A percentile compares a stretch with the other conserved stretches of the same genome.
These are phyloP conservation scores for Colletotrichum orbiculare DNA, from an alignment of 2,329 filamentous ascomycete genomes.

Conservation along the genomic window DNA sequence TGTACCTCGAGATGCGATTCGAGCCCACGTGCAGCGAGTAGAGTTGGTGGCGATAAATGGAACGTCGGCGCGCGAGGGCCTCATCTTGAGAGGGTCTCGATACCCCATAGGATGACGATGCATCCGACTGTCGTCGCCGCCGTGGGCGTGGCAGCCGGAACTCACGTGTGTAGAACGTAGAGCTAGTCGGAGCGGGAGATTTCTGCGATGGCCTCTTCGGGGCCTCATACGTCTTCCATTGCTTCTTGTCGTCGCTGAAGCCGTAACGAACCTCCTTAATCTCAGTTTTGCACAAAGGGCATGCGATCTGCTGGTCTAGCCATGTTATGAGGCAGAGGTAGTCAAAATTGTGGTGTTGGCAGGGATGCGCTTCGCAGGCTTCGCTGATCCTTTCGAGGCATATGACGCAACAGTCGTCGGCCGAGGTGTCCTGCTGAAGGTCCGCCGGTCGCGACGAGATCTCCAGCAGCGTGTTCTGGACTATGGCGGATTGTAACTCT, in stretches of 20 bases:
- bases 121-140: constrained; percentile 28
- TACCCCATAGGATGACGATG: constrained; percentile 39
- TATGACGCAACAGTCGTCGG: constrained; percentile 78
- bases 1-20: constrained; percentile 81
- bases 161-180: constrained; percentile 12
- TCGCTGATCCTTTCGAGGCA: constrained; percentile 84
- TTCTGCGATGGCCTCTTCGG: constrained; percentile 16
- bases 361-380: constrained; percentile 77
- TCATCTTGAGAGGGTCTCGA: constrained; percentile 40
- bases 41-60: constrained; percentile 77
- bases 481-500: constrained; percentile 54
- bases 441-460: constrained; percentile 43
- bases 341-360: constrained; percentile 84
- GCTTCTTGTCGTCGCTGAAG: constrained; percentile 46
- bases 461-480: constrained; percentile 58
- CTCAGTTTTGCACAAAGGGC: constrained; percentile 79
- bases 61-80: constrained; percentile 68
- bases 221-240: constrained; percentile 65
- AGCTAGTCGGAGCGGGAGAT: not conserved
- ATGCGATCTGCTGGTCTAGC: constrained; percentile 77
- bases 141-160: constrained; percentile 5
- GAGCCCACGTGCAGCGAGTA: constrained; percentile 87
- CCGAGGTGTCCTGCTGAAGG: constrained; percentile 20
- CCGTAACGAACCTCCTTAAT: constrained; percentile 73
- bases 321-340: constrained; percentile 86